Percentiles rank a stretch among this genome's conserved stretches.
phyloP scores from a whole-genome alignment of 208 protist species.

The Vickermania ingenoplastis region DNA sequence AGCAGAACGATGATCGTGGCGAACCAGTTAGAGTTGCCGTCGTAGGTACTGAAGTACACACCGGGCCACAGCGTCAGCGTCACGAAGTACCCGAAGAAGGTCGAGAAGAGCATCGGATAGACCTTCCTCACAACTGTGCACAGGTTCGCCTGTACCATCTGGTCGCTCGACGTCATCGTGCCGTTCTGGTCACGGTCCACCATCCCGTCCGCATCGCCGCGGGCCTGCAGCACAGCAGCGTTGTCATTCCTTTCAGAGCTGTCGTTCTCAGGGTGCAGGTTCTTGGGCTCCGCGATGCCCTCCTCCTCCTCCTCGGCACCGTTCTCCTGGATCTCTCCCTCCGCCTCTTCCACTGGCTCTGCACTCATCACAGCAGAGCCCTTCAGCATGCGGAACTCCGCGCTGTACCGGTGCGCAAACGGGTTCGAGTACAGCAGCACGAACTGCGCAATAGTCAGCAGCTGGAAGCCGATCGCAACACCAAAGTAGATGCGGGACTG shows the following conservation, averaged over 20 bases:
- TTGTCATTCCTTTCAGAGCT: neutral
- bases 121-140: conserved; percentile 13
- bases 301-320: too few species aligned
- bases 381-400: conserved; percentile 15
- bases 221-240: conserved; percentile 1
- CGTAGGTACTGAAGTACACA: conserved; percentile 11
- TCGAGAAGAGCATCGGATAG: conserved; percentile 19
- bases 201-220: conserved; percentile 6
- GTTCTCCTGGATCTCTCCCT: too few species aligned
- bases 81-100: conserved; percentile 17
- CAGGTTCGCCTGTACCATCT: conserved; percentile 17
- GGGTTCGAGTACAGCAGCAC: conserved; percentile 13
- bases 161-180: conserved; percentile 16
- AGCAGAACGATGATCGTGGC: conserved; percentile 17
- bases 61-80: conserved; percentile 30
- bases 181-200: conserved; percentile 11
- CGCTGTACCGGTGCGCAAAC: conserved; percentile 23
- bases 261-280: too few species aligned
- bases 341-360: neutral
- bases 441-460: conserved; percentile 13
- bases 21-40: conserved; percentile 14
- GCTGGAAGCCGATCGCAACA: conserved; percentile 16
- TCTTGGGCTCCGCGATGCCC: too few species aligned
- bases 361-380: neutral
- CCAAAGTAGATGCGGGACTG: conserved; percentile 28